Percentiles rank a stretch among this genome's conserved stretches.
These are phyloP conservation scores for Andrographis paniculata DNA, from an alignment of 305 asterid species.

Conservation along the genomic window DNA sequence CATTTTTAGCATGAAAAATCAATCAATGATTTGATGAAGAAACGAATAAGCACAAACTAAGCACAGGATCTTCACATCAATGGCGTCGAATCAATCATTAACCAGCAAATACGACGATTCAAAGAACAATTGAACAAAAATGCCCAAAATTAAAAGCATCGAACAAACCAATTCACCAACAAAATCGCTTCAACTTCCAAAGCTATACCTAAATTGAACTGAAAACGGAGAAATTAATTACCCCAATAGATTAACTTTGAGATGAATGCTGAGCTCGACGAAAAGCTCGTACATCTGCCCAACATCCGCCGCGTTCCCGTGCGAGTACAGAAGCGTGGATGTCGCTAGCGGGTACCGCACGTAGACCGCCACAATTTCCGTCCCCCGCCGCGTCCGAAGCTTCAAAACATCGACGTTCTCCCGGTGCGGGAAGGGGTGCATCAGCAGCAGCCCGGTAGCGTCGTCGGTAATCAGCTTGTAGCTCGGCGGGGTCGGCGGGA, in stretches of 20 bases:
- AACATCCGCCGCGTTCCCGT: constrained; percentile 88
- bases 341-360: constrained; percentile 88
- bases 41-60: neutral
- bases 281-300: constrained; percentile 98
- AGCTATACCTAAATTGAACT: neutral
- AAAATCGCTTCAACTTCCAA: constrained; percentile 1
- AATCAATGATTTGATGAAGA: neutral
- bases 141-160: no score
- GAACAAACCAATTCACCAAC: neutral
- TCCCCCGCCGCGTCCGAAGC: constrained; percentile 72
- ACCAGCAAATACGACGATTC: constrained; percentile 2
- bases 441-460: constrained; percentile 53
- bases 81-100: neutral
- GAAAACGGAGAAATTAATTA: constrained; percentile 16
- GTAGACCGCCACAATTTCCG: constrained; percentile 72
- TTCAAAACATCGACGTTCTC: constrained; percentile 84
- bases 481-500: constrained; percentile 87
- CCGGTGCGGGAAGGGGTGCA: constrained; percentile 77
- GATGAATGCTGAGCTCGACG: constrained; percentile 85
- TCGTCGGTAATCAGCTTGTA: constrained; percentile 58
- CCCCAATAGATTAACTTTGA: constrained; percentile 91
- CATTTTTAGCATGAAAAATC: neutral
- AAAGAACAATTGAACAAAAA: constrained; percentile 17
- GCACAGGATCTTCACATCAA: constrained; percentile 17
- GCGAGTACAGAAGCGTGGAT: constrained; percentile 77